Conservation (phyloP, 2,329 filamentous ascomycete genomes). For the Colletotrichum sansevieriae region DNA sequence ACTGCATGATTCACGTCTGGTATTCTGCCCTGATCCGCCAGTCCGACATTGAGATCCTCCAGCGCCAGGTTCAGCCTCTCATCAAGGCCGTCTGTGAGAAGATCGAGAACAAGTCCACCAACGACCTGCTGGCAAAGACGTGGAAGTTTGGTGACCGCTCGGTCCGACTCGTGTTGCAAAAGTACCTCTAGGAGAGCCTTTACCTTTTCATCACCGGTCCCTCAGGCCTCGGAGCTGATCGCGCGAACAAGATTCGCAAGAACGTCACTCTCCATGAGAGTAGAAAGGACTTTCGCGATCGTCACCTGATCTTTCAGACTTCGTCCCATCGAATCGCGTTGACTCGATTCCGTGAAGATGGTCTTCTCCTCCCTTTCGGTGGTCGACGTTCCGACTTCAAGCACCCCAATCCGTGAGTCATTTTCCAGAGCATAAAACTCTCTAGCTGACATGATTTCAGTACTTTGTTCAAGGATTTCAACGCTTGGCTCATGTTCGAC, state of each 20-base stretch:
- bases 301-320: constrained; percentile 1
- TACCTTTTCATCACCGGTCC: constrained; percentile 36
- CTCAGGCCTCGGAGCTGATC: constrained; percentile 18
- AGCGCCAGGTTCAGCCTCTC: neutral
- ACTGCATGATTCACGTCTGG: constrained; percentile 44
- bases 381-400: constrained; percentile 27
- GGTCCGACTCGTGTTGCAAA: constrained; percentile 35
- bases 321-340: constrained; percentile 17
- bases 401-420: constrained; percentile 41
- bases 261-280: constrained; percentile 16
- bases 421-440: too few species aligned
- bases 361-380: constrained; percentile 42
- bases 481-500: constrained; percentile 35
- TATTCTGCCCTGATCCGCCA: constrained; percentile 41
- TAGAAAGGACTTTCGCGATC: constrained; percentile 32
- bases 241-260: constrained; percentile 17
- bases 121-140: constrained; percentile 29
- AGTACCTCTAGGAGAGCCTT: constrained; percentile 35
- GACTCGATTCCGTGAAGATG: constrained; percentile 35
- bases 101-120: constrained; percentile 23
- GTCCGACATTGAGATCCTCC: constrained; percentile 30
- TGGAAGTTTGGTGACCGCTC: constrained; percentile 39
- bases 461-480: constrained; percentile 21
- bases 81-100: constrained; percentile 40
- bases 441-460: neutral